These are phyloP conservation scores for Wallacemonas sp. DNA, from an alignment of 208 protist species.

Conservation along the genomic window DNA sequence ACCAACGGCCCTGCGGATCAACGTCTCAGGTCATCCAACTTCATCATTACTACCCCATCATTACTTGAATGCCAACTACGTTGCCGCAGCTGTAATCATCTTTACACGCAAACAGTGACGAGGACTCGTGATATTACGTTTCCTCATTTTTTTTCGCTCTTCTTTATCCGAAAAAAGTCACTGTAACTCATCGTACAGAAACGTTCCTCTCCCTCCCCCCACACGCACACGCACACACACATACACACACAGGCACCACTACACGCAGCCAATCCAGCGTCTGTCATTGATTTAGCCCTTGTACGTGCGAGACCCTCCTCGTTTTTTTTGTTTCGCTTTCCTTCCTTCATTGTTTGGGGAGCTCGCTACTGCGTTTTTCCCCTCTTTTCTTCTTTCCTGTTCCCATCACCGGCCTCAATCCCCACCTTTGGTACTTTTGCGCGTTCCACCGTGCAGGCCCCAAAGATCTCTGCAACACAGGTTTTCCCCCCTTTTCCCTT, in stretches of 20 bases:
- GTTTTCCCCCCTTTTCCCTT: too few species aligned
- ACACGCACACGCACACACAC: neutral
- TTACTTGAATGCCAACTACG: slow-evolving; percentile 8
- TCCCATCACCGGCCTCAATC: neutral
- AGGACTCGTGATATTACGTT: neutral
- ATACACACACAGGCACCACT: neutral
- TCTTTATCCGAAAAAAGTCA: neutral
- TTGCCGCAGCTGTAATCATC: slow-evolving; percentile 7
- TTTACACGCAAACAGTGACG: slow-evolving; percentile 2
- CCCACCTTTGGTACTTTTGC: too few species aligned
- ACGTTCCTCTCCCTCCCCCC: neutral
- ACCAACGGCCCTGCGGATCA: too few species aligned
- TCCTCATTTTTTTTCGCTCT: slow-evolving; percentile 13
- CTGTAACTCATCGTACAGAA: neutral
- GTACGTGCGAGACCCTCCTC: too few species aligned
- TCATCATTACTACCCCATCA: slow-evolving; percentile 8
- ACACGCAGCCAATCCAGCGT: too few species aligned
- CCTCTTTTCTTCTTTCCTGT: neutral
- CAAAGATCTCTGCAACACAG: too few species aligned
- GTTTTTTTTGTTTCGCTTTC: neutral
- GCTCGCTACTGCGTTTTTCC: too few species aligned
- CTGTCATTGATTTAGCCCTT: too few species aligned
- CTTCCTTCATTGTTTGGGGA: too few species aligned
- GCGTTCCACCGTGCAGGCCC: too few species aligned
- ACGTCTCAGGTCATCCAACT: too few species aligned